A percentile compares a stretch with the other conserved stretches of the same genome.
These are phyloP conservation scores for Jamesozyma rosinii DNA, from an alignment of 805 yeast genomes.

Conservation along the genomic window DNA sequence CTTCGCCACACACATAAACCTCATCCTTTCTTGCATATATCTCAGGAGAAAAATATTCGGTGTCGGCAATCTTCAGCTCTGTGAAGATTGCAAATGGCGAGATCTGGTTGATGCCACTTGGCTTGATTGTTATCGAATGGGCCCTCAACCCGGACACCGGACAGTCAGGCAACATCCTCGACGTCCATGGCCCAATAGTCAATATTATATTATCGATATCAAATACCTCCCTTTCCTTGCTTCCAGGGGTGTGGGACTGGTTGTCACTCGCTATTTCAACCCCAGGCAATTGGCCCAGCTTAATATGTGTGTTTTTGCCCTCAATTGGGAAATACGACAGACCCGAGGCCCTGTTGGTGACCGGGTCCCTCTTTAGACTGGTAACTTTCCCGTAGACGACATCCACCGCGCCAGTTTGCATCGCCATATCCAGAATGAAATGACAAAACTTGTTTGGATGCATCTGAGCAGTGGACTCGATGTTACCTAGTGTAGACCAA, in stretches of 20 bases:
- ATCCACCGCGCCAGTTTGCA: conserved; percentile 75
- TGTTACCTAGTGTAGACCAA: conserved; percentile 76
- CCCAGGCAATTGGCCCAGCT: neutral
- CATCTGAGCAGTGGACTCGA: conserved; percentile 88
- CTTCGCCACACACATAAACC: conserved; percentile 95
- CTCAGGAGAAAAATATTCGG: conserved; percentile 78
- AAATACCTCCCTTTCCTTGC: conserved; percentile 24
- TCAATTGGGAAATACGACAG: conserved; percentile 45
- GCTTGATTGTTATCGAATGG: conserved; percentile 86
- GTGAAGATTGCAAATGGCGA: conserved; percentile 92
- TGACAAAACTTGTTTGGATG: conserved; percentile 94
- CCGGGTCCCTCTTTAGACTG: conserved; percentile 52
- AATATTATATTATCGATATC: conserved; percentile 72
- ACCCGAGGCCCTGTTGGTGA: conserved; percentile 61
- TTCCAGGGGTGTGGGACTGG: neutral
- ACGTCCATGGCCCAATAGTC: conserved; percentile 95
- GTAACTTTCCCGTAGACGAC: conserved; percentile 77
- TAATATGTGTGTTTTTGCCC: conserved; percentile 16
- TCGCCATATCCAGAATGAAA: conserved; percentile 66
- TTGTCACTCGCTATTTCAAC: conserved; percentile 27
- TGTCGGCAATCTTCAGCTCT: conserved; percentile 64
- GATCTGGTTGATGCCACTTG: conserved; percentile 57
- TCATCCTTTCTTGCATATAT: conserved; percentile 92
- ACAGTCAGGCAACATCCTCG: conserved; percentile 80
- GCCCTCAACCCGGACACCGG: conserved; percentile 93